Conservation (phyloP, 768 basidiomycete species). For the Ramaria sp. region DNA sequence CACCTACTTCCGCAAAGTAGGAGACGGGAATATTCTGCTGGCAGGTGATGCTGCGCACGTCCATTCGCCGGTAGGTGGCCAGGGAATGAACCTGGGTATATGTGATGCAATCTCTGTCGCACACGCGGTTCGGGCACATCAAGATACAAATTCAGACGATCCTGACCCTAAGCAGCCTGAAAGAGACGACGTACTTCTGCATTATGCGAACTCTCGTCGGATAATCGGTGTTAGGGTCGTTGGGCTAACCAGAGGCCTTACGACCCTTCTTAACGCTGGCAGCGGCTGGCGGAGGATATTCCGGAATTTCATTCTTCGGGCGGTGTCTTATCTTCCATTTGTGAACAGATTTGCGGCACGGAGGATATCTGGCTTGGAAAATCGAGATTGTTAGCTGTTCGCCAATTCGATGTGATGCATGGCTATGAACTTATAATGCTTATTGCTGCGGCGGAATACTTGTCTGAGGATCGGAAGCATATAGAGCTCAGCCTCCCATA, state of each 20-base stretch:
- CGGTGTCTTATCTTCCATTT: constrained; percentile 13
- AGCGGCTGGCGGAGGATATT: constrained; percentile 18
- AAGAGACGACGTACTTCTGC: constrained; percentile 24
- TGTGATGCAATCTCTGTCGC: constrained; percentile 40
- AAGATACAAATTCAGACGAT: constrained; percentile 4
- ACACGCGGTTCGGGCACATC: constrained; percentile 30
- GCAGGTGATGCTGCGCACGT: constrained; percentile 42
- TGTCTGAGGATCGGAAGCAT: too few relatives aligned
- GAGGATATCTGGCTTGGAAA: constrained; percentile 21
- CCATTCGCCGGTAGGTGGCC: constrained; percentile 44
- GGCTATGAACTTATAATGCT: too few relatives aligned
- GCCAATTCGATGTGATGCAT: too few relatives aligned
- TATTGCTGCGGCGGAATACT: too few relatives aligned
- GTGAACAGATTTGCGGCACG: constrained; percentile 16
- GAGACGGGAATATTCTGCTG: constrained; percentile 14
- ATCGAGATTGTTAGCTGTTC: background rate
- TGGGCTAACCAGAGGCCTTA: constrained; percentile 26
- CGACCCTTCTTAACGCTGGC: constrained; percentile 17
- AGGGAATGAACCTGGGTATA: constrained; percentile 52
- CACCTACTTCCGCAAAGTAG: background rate
- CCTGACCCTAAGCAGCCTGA: background rate
- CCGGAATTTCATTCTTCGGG: constrained; percentile 18
- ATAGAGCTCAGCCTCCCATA: too few relatives aligned
- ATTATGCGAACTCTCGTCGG: constrained; percentile 27
- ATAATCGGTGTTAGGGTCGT: constrained; percentile 33